Conservation (phyloP, 176 grass and related monocot genomes). For the Guadua angustifolia region DNA sequence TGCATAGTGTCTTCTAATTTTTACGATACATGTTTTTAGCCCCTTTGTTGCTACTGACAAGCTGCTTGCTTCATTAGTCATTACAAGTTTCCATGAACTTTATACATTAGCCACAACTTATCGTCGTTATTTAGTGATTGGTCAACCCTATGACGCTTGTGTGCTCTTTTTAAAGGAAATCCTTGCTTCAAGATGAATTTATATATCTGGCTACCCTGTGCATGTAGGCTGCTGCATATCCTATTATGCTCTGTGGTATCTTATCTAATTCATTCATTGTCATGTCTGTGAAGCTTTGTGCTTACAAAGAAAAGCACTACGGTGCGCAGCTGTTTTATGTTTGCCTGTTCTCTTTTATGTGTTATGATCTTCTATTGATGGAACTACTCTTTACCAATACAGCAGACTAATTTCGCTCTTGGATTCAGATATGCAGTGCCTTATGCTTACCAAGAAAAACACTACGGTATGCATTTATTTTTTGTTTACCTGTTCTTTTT, state of each 20-base stretch:
- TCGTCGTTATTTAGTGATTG: neutral
- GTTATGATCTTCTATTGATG: no score
- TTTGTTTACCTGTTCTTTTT: no score
- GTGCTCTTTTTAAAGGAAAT: neutral
- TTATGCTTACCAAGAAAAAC: no score
- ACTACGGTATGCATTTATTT: no score
- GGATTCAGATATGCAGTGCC: no score
- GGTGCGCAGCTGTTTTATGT: no score
- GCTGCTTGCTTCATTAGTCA: neutral
- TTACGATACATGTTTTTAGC: neutral
- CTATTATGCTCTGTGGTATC: neutral
- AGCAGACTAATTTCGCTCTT: no score
- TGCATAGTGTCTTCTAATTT: slow-evolving; percentile 2
- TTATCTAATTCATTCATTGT: neutral
- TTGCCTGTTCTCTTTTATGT: no score
- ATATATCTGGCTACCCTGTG: neutral
- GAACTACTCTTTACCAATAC: no score
- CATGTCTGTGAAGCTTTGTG: no score
- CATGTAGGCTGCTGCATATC: neutral
- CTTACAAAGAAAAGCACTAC: no score
- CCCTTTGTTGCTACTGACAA: neutral
- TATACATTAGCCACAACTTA: neutral
- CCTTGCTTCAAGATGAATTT: neutral
- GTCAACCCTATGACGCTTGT: neutral
- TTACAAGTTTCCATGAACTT: neutral